Percentiles rank a stretch among this genome's conserved stretches.
Evolutionary conservation across 768 basidiomycete genomes (phyloP).

Genomic region (Rhodosporidiobolus odoratus): DNA sequence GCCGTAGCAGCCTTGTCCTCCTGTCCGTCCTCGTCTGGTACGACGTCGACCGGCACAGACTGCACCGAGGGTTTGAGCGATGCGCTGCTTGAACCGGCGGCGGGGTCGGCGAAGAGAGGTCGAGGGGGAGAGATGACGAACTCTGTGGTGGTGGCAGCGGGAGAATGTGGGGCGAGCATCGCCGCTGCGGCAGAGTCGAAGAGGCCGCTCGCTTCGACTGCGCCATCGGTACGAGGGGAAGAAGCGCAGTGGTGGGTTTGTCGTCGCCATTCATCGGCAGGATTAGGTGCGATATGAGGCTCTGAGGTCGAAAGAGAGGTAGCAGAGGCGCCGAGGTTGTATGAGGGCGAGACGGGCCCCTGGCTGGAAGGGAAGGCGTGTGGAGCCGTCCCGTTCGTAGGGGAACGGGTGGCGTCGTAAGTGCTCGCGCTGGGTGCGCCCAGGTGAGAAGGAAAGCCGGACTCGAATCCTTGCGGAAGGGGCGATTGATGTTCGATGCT

Average conservation of each 20-base stretch:
- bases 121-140: not conserved
- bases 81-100: not conserved
- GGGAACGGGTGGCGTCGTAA: not conserved
- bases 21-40: not conserved
- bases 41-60: not conserved
- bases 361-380: not conserved
- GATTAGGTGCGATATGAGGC: not conserved
- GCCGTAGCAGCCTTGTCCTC: not conserved
- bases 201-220: not conserved
- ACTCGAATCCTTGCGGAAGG: not conserved
- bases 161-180: slow-evolving; percentile 4
- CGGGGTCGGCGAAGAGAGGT: not conserved
- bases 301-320: not conserved
- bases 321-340: not conserved
- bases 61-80: not conserved
- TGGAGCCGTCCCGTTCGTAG: not conserved
- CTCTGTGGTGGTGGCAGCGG: not conserved
- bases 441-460: not conserved
- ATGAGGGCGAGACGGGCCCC: too few species aligned
- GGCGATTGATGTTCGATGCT: not conserved
- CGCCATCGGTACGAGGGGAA: not conserved
- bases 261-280: not conserved
- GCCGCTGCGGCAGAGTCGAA: not conserved
- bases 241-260: not conserved
- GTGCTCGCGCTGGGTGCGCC: not conserved